These are phyloP conservation scores for Dendrobium officinale DNA, from an alignment of 106 monocot species.

Conservation along the genomic window DNA sequence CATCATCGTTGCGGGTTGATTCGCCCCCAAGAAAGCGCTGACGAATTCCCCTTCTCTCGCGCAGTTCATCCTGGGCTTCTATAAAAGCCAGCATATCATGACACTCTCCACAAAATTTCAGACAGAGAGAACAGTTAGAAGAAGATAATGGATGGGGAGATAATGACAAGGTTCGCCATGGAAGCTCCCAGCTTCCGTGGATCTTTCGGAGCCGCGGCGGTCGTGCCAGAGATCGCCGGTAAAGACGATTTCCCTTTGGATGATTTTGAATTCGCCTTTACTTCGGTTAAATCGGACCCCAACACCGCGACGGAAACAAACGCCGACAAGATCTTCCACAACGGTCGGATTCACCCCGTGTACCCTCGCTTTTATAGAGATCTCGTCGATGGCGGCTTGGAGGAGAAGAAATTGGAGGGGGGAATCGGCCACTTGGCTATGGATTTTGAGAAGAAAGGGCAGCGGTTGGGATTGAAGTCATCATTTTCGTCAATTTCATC, in stretches of 20 bases:
- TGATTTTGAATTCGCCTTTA: slow-evolving; percentile 10
- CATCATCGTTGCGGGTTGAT: neutral
- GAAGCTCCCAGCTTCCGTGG: neutral
- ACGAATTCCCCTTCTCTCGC: neutral
- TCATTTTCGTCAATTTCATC: slow-evolving; percentile 2
- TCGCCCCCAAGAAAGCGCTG: neutral
- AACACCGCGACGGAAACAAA: neutral
- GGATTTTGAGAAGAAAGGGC: neutral
- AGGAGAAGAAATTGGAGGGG: slow-evolving; percentile 3
- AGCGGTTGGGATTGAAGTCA: neutral
- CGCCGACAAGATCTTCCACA: slow-evolving; percentile 3
- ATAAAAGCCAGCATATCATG: neutral
- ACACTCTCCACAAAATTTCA: too few relatives aligned
- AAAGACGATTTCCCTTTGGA: neutral
- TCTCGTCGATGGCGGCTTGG: neutral
- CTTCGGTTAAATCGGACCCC: neutral
- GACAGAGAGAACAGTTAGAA: neutral
- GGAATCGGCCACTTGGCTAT: neutral
- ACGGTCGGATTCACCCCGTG: slow-evolving; percentile 1
- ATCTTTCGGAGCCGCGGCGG: neutral
- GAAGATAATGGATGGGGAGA: neutral
- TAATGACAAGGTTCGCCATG: neutral
- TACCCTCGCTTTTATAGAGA: neutral
- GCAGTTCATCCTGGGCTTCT: neutral
- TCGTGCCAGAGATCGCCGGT: neutral